phyloP scores from a whole-genome alignment of 2,329 filamentous ascomycete species.

The Penicillium sp. region DNA sequence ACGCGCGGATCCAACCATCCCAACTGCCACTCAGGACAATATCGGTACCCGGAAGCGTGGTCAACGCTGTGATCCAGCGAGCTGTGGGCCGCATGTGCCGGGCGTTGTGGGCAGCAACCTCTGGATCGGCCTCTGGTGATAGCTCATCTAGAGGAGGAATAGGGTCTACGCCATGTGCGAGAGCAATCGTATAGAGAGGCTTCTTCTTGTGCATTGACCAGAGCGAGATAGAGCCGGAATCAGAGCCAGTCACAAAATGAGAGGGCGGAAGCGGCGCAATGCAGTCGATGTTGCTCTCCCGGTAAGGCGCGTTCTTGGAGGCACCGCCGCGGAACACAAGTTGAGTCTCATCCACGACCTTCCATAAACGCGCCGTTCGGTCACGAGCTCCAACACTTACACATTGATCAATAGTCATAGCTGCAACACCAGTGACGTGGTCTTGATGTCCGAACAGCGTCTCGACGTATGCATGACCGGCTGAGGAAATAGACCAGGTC shows the following conservation, averaged over 20 bases:
- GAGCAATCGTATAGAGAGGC: slow-evolving; percentile 72
- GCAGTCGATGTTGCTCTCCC: slow-evolving; percentile 85
- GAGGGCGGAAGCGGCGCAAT: slow-evolving; percentile 85
- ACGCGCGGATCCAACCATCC: slow-evolving; percentile 84
- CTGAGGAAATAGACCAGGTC: slow-evolving; percentile 74
- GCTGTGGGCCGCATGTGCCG: slow-evolving; percentile 60
- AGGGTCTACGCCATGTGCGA: slow-evolving; percentile 82
- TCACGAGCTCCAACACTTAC: slow-evolving; percentile 88
- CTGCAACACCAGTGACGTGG: slow-evolving; percentile 77
- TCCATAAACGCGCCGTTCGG: slow-evolving; percentile 89
- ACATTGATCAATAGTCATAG: slow-evolving; percentile 81
- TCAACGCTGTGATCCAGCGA: slow-evolving; percentile 85
- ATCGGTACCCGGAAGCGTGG: slow-evolving; percentile 85
- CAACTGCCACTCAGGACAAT: slow-evolving; percentile 88
- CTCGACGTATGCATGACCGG: slow-evolving; percentile 90
- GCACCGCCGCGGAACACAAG: slow-evolving; percentile 85
- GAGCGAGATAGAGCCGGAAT: slow-evolving; percentile 81
- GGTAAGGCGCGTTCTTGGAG: slow-evolving; percentile 50
- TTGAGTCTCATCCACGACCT: slow-evolving; percentile 92
- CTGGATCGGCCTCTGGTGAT: slow-evolving; percentile 68
- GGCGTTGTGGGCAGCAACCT: slow-evolving; percentile 47
- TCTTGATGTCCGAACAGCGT: slow-evolving; percentile 97
- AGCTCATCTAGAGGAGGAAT: slow-evolving; percentile 65
- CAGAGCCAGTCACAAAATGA: slow-evolving; percentile 90
- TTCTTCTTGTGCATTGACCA: slow-evolving; percentile 97